Evolutionary conservation across 305 asterid species (phyloP).

Genomic region (Fraxinus baroniana): DNA sequence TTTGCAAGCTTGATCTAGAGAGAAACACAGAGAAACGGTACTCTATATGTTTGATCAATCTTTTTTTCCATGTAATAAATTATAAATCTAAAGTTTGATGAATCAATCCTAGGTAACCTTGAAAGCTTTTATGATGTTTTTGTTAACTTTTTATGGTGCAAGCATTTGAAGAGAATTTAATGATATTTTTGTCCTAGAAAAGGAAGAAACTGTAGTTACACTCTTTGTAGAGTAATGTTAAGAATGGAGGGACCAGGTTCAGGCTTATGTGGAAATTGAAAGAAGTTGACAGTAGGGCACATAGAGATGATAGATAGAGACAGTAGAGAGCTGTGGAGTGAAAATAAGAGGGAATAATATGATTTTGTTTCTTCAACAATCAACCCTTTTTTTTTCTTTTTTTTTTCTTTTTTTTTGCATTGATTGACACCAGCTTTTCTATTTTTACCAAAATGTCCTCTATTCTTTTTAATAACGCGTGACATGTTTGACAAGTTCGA

Average conservation of each 20-base stretch:
- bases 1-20: neutral
- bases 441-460: slow-evolving; percentile 31
- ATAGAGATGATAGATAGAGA: slow-evolving; percentile 35
- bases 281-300: slow-evolving; percentile 18
- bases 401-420: slow-evolving; percentile 19
- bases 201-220: slow-evolving; percentile 32
- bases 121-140: neutral
- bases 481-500: no score
- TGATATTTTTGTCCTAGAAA: slow-evolving; percentile 31
- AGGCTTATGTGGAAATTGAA: slow-evolving; percentile 59
- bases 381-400: slow-evolving; percentile 10
- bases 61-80: neutral
- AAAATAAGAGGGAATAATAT: slow-evolving; percentile 35
- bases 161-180: slow-evolving; percentile 22
- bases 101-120: neutral
- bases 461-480: no score
- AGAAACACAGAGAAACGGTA: neutral
- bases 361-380: slow-evolving; percentile 43
- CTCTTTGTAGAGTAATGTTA: neutral
- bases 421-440: slow-evolving; percentile 40
- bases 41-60: neutral
- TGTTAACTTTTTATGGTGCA: neutral
- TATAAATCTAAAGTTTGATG: neutral
- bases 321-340: slow-evolving; percentile 17
- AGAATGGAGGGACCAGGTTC: slow-evolving; percentile 29